Evolutionary conservation across 2,329 filamentous ascomycete genomes (phyloP).

Genomic region (Xylaria sp.): DNA sequence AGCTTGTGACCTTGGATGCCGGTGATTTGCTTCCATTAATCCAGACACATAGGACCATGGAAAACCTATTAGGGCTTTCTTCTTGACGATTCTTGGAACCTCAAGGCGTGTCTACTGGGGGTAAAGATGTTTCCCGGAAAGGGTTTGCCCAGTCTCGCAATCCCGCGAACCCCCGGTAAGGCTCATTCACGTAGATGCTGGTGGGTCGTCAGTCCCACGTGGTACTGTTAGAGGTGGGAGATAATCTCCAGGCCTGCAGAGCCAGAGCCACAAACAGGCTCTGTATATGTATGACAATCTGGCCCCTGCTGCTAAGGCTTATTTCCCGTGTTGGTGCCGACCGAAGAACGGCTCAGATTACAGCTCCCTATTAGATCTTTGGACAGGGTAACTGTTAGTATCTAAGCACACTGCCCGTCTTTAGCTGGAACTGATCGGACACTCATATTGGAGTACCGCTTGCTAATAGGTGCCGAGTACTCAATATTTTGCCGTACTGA

Average conservation of each 20-base stretch:
- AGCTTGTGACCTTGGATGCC: not conserved
- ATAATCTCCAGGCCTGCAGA: too few relatives aligned
- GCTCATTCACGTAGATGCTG: not conserved
- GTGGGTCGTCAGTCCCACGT: not conserved
- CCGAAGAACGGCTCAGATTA: not conserved
- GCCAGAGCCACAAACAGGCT: not conserved
- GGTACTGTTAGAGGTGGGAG: not conserved
- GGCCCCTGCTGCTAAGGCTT: not conserved
- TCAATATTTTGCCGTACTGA: not conserved
- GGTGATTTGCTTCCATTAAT: not conserved
- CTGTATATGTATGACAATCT: not conserved
- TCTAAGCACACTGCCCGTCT: not conserved
- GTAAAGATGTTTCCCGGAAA: not conserved
- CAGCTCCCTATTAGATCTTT: not conserved
- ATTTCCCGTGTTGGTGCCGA: not conserved
- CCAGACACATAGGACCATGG: not conserved
- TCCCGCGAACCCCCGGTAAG: not conserved
- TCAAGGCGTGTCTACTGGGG: not conserved
- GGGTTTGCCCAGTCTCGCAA: not conserved
- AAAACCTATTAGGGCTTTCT: not conserved
- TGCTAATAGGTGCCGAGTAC: not conserved
- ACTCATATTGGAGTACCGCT: not conserved
- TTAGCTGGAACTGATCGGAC: not conserved
- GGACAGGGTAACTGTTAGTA: too few relatives aligned
- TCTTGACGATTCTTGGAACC: not conserved